Evolutionary conservation across 2,329 filamentous ascomycete species (phyloP).

Genomic region (Aspergillus proliferans): DNA sequence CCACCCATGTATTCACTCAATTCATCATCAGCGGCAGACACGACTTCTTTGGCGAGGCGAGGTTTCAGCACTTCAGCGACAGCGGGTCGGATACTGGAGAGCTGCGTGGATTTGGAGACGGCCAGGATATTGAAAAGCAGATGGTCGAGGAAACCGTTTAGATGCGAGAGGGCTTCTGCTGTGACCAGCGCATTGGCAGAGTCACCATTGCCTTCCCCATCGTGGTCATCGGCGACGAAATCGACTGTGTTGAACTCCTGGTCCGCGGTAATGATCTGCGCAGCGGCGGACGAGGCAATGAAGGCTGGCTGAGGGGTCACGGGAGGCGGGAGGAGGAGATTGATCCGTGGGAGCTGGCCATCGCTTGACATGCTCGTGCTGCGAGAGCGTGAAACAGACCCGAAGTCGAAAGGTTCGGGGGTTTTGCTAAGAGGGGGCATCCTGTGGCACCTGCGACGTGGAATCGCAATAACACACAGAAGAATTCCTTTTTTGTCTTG

Average conservation of each 20-base stretch:
- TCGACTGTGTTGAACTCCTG: constrained; percentile 68
- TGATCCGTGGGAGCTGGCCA: constrained; percentile 24
- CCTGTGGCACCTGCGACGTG: constrained; percentile 5
- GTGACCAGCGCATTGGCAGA: constrained; percentile 68
- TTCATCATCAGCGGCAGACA: constrained; percentile 77
- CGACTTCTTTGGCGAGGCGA: constrained; percentile 77
- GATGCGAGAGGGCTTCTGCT: constrained; percentile 63
- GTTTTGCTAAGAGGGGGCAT: constrained; percentile 26
- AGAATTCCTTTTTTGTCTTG: background rate
- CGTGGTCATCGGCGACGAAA: constrained; percentile 63
- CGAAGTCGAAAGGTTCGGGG: constrained; percentile 25
- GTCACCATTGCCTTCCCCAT: constrained; percentile 59
- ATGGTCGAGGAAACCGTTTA: constrained; percentile 92
- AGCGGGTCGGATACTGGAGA: constrained; percentile 70
- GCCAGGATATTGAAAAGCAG: constrained; percentile 86
- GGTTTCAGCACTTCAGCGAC: constrained; percentile 83
- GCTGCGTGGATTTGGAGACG: constrained; percentile 67
- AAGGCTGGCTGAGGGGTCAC: constrained; percentile 77
- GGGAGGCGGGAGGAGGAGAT: constrained; percentile 59
- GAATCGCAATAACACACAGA: background rate
- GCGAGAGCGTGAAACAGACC: constrained; percentile 28
- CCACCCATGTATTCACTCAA: constrained; percentile 80
- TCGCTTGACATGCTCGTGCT: constrained; percentile 37
- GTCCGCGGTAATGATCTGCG: constrained; percentile 84
- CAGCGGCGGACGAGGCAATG: constrained; percentile 80